phyloP scores from a whole-genome alignment of 345 rosid genomes.

The Boechera stricta region DNA sequence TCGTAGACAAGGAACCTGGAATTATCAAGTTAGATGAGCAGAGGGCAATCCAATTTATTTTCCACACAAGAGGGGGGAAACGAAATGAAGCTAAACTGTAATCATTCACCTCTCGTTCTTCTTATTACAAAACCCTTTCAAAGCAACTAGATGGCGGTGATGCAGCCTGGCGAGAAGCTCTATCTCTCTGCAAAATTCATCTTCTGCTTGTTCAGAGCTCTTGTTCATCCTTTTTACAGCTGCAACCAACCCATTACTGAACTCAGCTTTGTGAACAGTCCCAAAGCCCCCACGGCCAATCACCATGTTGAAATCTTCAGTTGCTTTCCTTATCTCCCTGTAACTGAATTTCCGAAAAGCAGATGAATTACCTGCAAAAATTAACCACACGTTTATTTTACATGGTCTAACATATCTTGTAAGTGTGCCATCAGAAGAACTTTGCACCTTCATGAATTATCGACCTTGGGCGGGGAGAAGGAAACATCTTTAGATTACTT shows the following conservation, averaged over 20 bases:
- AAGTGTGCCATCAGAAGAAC: conserved; percentile 27
- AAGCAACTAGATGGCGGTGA: conserved; percentile 94
- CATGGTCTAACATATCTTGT: conserved; percentile 5
- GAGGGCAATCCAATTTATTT: not conserved
- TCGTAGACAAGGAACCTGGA: conserved; percentile 91
- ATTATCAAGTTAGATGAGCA: conserved; percentile 30
- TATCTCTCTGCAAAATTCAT: conserved; percentile 88
- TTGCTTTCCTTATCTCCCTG: conserved; percentile 82
- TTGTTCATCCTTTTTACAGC: conserved; percentile 87
- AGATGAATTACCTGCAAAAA: conserved; percentile 60
- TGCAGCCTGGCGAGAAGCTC: conserved; percentile 96
- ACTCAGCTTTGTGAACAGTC: conserved; percentile 79
- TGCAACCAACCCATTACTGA: conserved; percentile 66
- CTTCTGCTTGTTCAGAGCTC: conserved; percentile 79
- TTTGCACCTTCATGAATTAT: conserved; percentile 73
- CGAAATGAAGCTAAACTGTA: not conserved
- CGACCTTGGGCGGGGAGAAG: conserved; percentile 52
- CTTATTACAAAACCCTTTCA: conserved; percentile 82
- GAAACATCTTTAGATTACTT: conserved; percentile 55
- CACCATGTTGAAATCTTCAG: conserved; percentile 65
- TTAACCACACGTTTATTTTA: conserved; percentile 1
- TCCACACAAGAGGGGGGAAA: not conserved
- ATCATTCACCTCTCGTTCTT: conserved; percentile 71
- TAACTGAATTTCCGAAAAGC: conserved; percentile 78
- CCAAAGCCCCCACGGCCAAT: conserved; percentile 96